Percentiles rank a stretch among this genome's conserved stretches.
phyloP scores from a whole-genome alignment of 352 stramenopile species.

The Aphanomyces cochlioides region DNA sequence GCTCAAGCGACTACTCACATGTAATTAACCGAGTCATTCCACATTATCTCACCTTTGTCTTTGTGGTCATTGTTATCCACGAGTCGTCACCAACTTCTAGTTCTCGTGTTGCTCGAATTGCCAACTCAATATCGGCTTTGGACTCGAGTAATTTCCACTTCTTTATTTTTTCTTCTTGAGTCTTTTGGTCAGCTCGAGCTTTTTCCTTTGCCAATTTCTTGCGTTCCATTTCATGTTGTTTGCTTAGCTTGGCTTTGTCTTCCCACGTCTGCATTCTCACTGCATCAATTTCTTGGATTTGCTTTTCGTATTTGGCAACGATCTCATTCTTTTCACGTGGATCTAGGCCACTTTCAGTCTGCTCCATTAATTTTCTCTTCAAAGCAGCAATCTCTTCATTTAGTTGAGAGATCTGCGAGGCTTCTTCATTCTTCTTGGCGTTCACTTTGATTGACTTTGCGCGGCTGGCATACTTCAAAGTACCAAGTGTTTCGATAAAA shows the following conservation, averaged over 20 bases:
- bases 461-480: conserved; percentile 92
- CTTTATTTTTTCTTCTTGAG: conserved; percentile 70
- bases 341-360: conserved; percentile 58
- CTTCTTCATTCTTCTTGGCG: conserved; percentile 91
- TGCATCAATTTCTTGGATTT: conserved; percentile 87
- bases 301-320: conserved; percentile 79
- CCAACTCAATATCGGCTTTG: conserved; percentile 78
- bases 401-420: conserved; percentile 85
- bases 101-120: conserved; percentile 68
- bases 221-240: conserved; percentile 82
- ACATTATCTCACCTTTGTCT: conserved; percentile 43
- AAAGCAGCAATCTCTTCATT: conserved; percentile 86
- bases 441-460: conserved; percentile 94
- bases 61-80: conserved; percentile 26
- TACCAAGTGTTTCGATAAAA: conserved; percentile 93
- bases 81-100: conserved; percentile 38
- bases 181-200: conserved; percentile 70
- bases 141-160: conserved; percentile 84
- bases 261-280: conserved; percentile 85
- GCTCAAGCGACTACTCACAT: conserved; percentile 54
- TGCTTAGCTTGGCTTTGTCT: conserved; percentile 79
- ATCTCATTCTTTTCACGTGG: conserved; percentile 86
- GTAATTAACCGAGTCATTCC: conserved; percentile 54
- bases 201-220: conserved; percentile 77
- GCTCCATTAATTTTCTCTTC: conserved; percentile 83